Conservation (phyloP, 2,329 filamentous ascomycete species). For the Mycogone perniciosa region DNA sequence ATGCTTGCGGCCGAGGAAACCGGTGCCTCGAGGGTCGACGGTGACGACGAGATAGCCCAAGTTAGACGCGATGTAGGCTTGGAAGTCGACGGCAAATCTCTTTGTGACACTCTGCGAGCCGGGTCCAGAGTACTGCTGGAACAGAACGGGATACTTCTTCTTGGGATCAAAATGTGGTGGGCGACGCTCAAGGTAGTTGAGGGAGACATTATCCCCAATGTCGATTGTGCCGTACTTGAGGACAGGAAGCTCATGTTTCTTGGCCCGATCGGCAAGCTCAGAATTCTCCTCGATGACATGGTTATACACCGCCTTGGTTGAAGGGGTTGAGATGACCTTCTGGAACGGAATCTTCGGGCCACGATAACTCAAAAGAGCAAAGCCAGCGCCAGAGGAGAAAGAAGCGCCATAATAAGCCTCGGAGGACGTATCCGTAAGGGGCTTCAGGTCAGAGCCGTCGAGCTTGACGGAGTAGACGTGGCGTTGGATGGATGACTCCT, state of each 20-base stretch:
- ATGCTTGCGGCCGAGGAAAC: constrained; percentile 77
- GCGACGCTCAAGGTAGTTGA: constrained; percentile 72
- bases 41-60: constrained; percentile 93
- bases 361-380: constrained; percentile 74
- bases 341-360: constrained; percentile 88
- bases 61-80: constrained; percentile 76
- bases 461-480: constrained; percentile 88
- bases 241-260: constrained; percentile 73
- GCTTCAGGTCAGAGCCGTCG: constrained; percentile 64
- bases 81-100: constrained; percentile 78
- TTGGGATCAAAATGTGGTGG: constrained; percentile 81
- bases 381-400: constrained; percentile 78
- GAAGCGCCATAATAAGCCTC: constrained; percentile 77
- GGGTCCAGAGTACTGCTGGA: constrained; percentile 90
- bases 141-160: constrained; percentile 88
- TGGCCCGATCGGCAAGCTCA: constrained; percentile 60
- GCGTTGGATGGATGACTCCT: constrained; percentile 80
- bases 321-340: constrained; percentile 78
- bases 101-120: constrained; percentile 86
- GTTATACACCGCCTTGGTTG: constrained; percentile 57
- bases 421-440: constrained; percentile 66
- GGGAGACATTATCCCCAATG: constrained; percentile 66
- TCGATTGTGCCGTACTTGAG: constrained; percentile 77
- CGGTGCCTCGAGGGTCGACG: constrained; percentile 88
- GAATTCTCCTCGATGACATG: constrained; percentile 74